These are phyloP conservation scores for Quercus tomentella DNA, from an alignment of 331 rosid species.

Conservation along the genomic window DNA sequence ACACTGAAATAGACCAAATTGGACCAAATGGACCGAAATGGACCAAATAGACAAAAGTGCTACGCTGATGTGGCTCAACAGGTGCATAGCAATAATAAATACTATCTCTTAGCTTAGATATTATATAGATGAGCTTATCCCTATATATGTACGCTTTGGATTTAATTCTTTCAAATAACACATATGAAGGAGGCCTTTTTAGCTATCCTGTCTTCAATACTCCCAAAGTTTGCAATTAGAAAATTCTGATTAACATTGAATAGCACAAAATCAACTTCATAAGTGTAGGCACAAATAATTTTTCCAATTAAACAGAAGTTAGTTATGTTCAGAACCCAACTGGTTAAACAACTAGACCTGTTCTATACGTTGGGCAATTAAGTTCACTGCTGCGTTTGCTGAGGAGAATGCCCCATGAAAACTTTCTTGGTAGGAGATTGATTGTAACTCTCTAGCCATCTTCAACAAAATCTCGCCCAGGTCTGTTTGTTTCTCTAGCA, in stretches of 20 bases:
- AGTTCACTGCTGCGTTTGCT: constrained; percentile 87
- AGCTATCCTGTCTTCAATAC: neutral
- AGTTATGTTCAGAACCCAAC: constrained; percentile 6
- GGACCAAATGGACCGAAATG: no score
- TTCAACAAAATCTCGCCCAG: constrained; percentile 77
- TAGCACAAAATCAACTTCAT: neutral
- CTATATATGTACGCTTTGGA: no score
- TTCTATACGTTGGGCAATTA: constrained; percentile 66
- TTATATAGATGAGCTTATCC: no score
- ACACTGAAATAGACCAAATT: no score
- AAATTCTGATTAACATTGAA: neutral
- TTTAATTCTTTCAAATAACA: no score
- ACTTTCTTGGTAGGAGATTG: constrained; percentile 85
- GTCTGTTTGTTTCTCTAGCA: constrained; percentile 62
- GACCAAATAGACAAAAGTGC: no score
- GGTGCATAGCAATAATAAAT: no score
- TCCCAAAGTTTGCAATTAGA: neutral
- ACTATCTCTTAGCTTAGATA: no score
- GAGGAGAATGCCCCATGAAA: constrained; percentile 96
- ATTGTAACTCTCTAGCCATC: constrained; percentile 63
- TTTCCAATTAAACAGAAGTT: neutral
- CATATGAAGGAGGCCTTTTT: no score
- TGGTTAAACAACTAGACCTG: constrained; percentile 9
- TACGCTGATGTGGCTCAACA: no score
- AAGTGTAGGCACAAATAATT: neutral